phyloP scores from a whole-genome alignment of 768 basidiomycete species.

The Fibroporia radiculosa region DNA sequence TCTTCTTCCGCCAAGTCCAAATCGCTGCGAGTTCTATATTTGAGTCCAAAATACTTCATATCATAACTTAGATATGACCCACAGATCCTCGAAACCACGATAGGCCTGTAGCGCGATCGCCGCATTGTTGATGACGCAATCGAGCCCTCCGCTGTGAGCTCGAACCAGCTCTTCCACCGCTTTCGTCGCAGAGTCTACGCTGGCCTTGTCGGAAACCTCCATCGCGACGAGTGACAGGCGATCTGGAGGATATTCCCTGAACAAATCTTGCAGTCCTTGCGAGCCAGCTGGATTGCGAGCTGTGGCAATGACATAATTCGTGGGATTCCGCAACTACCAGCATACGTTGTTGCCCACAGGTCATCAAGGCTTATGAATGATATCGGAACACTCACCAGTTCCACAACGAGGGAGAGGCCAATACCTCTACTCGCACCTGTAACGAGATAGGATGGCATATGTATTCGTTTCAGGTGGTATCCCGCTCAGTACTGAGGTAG shows the following conservation, averaged over 20 bases:
- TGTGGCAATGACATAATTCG: neutral
- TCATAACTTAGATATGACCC: neutral
- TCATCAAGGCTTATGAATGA: neutral
- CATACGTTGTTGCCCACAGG: neutral
- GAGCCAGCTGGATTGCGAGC: neutral
- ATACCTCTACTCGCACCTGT: neutral
- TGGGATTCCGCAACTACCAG: neutral
- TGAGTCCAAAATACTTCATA: neutral
- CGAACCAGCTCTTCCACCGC: neutral
- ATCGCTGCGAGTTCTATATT: neutral
- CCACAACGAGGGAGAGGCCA: neutral
- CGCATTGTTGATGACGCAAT: constrained; percentile 1
- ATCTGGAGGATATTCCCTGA: neutral
- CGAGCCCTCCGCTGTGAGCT: neutral
- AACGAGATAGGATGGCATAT: neutral
- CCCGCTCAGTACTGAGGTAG: too few relatives aligned
- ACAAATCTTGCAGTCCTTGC: neutral
- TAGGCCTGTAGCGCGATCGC: neutral
- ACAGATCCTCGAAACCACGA: neutral
- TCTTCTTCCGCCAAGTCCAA: neutral
- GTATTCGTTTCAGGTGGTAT: too few relatives aligned
- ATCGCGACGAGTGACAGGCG: neutral
- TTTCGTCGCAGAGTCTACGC: neutral
- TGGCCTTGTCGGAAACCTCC: neutral
- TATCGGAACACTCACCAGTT: neutral